Evolutionary conservation across 495 filamentous ascomycete genomes (phyloP).

Genomic region (Friedmanniomyces simplex): DNA sequence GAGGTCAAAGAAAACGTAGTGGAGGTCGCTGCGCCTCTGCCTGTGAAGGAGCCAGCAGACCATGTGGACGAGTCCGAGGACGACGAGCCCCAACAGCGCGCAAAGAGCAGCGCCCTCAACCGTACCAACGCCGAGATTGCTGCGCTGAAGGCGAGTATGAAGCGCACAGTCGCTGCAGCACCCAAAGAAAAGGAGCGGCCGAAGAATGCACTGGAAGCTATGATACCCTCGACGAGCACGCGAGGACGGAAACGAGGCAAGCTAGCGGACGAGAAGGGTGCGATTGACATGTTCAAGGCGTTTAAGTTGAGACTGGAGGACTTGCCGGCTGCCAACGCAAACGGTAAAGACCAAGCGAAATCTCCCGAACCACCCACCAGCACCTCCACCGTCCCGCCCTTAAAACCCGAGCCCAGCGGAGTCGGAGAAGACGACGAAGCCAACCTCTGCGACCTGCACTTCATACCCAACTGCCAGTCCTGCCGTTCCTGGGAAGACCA

Average conservation of each 20-base stretch:
- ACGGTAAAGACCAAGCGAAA: too few species aligned
- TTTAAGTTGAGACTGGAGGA: slow-evolving; percentile 71
- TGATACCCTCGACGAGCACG: slow-evolving; percentile 73
- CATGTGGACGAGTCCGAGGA: slow-evolving; percentile 1
- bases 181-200: slow-evolving; percentile 46
- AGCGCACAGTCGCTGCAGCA: slow-evolving; percentile 54
- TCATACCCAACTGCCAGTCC: slow-evolving; percentile 79
- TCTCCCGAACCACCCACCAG: too few species aligned
- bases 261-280: slow-evolving; percentile 47
- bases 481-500: slow-evolving; percentile 66
- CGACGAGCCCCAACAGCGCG: slow-evolving; percentile 1
- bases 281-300: slow-evolving; percentile 58
- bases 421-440: slow-evolving; percentile 49
- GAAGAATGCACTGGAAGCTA: slow-evolving; percentile 61
- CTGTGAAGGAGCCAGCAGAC: slow-evolving; percentile 31
- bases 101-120: slow-evolving; percentile 53
- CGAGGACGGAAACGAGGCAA: slow-evolving; percentile 60
- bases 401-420: slow-evolving; percentile 7
- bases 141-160: slow-evolving; percentile 84
- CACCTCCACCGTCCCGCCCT: too few species aligned
- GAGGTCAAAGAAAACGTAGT: slow-evolving; percentile 2
- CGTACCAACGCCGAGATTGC: slow-evolving; percentile 86
- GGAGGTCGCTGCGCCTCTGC: neutral
- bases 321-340: slow-evolving; percentile 31
- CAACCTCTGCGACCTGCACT: slow-evolving; percentile 7